Evolutionary conservation across 2,329 filamentous ascomycete species (phyloP).

Genomic region (Cordyceps pruinosa): DNA sequence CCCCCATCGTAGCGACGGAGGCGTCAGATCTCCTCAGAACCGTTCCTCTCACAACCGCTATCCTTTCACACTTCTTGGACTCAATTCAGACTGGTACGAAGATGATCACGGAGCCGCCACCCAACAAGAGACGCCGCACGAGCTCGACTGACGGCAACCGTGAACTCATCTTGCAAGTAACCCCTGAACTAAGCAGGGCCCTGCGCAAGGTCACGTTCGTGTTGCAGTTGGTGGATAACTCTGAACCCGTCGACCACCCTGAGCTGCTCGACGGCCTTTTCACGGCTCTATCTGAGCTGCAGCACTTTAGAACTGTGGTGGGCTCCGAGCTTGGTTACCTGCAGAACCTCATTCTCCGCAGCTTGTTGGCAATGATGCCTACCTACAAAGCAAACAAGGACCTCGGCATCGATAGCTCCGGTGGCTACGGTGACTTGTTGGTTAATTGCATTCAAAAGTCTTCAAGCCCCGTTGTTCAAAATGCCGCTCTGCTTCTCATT

Average conservation of each 20-base stretch:
- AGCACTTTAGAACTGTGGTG: slow-evolving; percentile 73
- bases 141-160: slow-evolving; percentile 63
- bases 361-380: slow-evolving; percentile 77
- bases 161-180: slow-evolving; percentile 53
- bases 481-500: slow-evolving; percentile 79
- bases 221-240: slow-evolving; percentile 78
- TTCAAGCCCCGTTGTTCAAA: slow-evolving; percentile 87
- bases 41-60: slow-evolving; percentile 65
- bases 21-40: slow-evolving; percentile 66
- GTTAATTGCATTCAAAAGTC: slow-evolving; percentile 93
- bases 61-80: slow-evolving; percentile 65
- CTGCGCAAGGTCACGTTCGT: slow-evolving; percentile 79
- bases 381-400: slow-evolving; percentile 57
- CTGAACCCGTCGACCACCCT: slow-evolving; percentile 66
- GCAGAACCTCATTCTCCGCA: slow-evolving; percentile 75
- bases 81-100: slow-evolving; percentile 67
- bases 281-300: slow-evolving; percentile 75
- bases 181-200: slow-evolving; percentile 57
- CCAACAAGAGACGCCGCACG: slow-evolving; percentile 72
- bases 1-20: slow-evolving; percentile 43
- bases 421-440: slow-evolving; percentile 80
- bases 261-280: slow-evolving; percentile 76
- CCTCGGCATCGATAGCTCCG: slow-evolving; percentile 66
- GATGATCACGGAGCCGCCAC: slow-evolving; percentile 63
- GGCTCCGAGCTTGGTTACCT: slow-evolving; percentile 86